Base-by-base conservation (phyloP, 306 rosid genomes). In the Dalbergia cochinchinensis region DNA sequence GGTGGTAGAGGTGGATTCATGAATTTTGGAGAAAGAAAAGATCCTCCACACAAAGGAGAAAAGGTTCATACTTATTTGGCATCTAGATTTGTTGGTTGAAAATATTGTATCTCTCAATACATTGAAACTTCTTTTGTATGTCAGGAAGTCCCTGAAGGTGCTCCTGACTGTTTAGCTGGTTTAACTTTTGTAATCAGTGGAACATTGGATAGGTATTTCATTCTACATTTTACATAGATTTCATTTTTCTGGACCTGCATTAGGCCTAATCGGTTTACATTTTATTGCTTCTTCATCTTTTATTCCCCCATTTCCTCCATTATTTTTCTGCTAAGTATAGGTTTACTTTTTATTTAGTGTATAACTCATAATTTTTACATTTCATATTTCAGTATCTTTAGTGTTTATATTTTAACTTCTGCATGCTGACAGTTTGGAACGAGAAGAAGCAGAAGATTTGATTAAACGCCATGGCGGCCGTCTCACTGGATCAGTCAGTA, bases 371-470 rank as follows among this genome's bases (percentile, higher is more conserved):
- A 39, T 34, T 48, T n/a, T 63, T 60, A 55, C 42, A 15, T 64
- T 34, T 54, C 73, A 48, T 76, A 19, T 60, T 71, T 71, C 65
- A 6, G 69, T 33, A 62, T 18, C 62, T 69, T 83, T 70, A 58
- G 78, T 67, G 55, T 76, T 45, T 76, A 71, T 51, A 41, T 76
- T 60, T 59, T 74, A 59, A 11, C 63, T 48, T 63, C 37, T 76
- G 69, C 80, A 19, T 65, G 42, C 34, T 83, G 78, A 33, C 87
- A 95, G 99, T 86, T 85, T 95, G 93, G 99, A 95, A 78, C 90
- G 98, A 78, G 99, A 95, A 81, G 99, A 95, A 86, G 98, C 98
- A 19, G 99, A 95, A 87, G 98, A 90, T 88, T 90, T 95, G 86
- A 93, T 95, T 65, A 95, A 95, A 85, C 88, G 97, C 66, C 98